These are phyloP conservation scores for Marasmius sp. DNA, from an alignment of 1,284 basidiomycete genomes.

Conservation along the genomic window DNA sequence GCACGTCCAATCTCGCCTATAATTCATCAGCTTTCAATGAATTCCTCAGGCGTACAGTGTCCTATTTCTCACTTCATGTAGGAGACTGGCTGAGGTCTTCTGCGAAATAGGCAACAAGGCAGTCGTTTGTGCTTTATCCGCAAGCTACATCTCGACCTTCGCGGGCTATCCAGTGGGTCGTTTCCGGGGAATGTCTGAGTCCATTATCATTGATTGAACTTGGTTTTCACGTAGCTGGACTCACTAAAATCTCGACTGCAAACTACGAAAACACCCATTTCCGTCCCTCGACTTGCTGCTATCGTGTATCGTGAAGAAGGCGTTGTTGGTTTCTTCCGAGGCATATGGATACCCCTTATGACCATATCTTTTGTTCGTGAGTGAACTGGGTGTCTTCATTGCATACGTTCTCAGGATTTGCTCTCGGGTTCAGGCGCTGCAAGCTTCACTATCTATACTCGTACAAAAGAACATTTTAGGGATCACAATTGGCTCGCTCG, in stretches of 20 bases:
- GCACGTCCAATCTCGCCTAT: constrained; percentile 60
- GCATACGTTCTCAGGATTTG: constrained; percentile 7
- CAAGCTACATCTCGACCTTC: constrained; percentile 81
- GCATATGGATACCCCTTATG: constrained; percentile 89
- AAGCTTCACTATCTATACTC: constrained; percentile 92
- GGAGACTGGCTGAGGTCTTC: constrained; percentile 9
- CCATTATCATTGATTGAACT: neutral
- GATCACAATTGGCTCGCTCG: constrained; percentile 58
- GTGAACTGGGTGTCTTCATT: constrained; percentile 30
- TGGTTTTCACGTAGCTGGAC: constrained; percentile 52
- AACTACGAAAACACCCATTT: constrained; percentile 76
- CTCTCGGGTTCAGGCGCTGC: constrained; percentile 58
- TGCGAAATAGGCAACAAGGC: constrained; percentile 67
- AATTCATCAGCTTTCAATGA: constrained; percentile 63
- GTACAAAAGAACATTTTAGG: constrained; percentile 82
- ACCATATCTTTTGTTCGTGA: constrained; percentile 95
- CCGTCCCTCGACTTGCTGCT: constrained; percentile 70
- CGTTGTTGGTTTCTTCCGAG: constrained; percentile 87
- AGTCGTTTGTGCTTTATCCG: constrained; percentile 78
- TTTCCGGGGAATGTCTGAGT: neutral
- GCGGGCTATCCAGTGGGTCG: constrained; percentile 75
- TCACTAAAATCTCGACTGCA: constrained; percentile 91
- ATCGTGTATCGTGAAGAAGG: constrained; percentile 90
- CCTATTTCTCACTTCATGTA: constrained; percentile 9
- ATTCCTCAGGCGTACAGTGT: constrained; percentile 58